A percentile compares a stretch with the other conserved stretches of the same genome.
Evolutionary conservation across 2,329 filamentous ascomycete species (phyloP).

Genomic region (Grosmannia penicillata): DNA sequence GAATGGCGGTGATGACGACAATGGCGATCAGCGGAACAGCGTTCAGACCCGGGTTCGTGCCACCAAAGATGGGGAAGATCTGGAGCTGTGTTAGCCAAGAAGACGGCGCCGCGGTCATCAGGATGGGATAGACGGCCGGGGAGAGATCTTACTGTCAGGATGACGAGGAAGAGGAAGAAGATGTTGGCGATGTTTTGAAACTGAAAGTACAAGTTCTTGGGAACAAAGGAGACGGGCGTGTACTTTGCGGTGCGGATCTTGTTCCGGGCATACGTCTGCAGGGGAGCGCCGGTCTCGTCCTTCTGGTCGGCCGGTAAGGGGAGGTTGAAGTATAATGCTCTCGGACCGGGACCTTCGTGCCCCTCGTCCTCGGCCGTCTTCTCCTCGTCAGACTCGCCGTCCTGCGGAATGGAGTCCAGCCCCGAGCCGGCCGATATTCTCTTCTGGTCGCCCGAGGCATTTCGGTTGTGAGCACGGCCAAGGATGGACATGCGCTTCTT

Average conservation of each 20-base stretch:
- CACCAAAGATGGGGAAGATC: conserved; percentile 95
- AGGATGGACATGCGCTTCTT: conserved; percentile 74
- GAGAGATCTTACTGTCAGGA: conserved; percentile 62
- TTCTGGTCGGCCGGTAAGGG: conserved; percentile 60
- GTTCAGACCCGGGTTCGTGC: conserved; percentile 75
- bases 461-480: conserved; percentile 55
- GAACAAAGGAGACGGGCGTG: conserved; percentile 84
- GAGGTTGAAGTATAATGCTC: conserved; percentile 73
- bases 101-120: too few relatives aligned
- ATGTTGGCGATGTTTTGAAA: conserved; percentile 98
- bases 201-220: conserved; percentile 94
- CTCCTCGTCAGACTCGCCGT: conserved; percentile 20
- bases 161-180: conserved; percentile 94
- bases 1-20: conserved; percentile 72
- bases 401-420: conserved; percentile 16
- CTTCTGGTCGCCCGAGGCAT: conserved; percentile 55
- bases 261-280: conserved; percentile 63
- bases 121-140: background rate
- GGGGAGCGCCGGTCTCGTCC: conserved; percentile 68
- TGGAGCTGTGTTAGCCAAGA: conserved; percentile 21
- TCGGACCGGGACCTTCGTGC: conserved; percentile 25
- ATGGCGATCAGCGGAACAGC: conserved; percentile 90
- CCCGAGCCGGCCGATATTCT: conserved; percentile 26
- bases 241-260: conserved; percentile 98
- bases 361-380: conserved; percentile 21